Conservation (phyloP, 83 land plant species). For the Picea abies region DNA sequence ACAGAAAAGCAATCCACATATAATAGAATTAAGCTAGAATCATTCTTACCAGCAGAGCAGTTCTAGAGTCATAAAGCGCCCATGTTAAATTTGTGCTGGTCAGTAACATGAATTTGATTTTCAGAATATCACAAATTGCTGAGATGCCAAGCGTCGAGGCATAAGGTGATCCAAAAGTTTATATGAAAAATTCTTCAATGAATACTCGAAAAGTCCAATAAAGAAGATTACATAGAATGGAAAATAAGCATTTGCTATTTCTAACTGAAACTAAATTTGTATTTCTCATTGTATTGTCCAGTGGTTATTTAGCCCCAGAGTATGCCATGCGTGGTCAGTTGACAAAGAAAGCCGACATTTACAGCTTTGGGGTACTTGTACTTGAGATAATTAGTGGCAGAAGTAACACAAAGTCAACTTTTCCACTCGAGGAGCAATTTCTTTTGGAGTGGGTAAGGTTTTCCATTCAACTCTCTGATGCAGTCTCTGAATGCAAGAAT, state of each 20-base stretch:
- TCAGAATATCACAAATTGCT: not conserved
- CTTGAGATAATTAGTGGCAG: conserved; percentile 19
- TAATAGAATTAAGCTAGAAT: not conserved
- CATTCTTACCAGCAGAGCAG: not conserved
- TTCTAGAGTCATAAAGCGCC: not conserved
- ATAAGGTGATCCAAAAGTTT: not conserved
- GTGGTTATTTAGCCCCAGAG: conserved; percentile 19
- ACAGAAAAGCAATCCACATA: not conserved
- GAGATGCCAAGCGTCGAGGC: not conserved
- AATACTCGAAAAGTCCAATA: not conserved
- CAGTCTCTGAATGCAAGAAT: no score
- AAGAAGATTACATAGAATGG: not conserved
- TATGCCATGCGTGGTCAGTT: conserved; percentile 17
- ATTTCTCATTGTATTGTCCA: conserved; percentile 4
- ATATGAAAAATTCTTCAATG: not conserved
- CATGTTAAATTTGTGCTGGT: not conserved
- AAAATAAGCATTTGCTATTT: not conserved
- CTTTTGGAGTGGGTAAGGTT: conserved; percentile 18
- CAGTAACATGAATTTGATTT: not conserved
- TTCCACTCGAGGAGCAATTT: not conserved
- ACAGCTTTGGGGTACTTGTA: conserved; percentile 18
- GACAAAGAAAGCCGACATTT: conserved; percentile 14
- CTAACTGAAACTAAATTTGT: not conserved
- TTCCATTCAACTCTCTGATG: no score
- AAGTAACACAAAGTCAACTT: not conserved